phyloP scores from a whole-genome alignment of 352 stramenopile species.

The Synura sp. region DNA sequence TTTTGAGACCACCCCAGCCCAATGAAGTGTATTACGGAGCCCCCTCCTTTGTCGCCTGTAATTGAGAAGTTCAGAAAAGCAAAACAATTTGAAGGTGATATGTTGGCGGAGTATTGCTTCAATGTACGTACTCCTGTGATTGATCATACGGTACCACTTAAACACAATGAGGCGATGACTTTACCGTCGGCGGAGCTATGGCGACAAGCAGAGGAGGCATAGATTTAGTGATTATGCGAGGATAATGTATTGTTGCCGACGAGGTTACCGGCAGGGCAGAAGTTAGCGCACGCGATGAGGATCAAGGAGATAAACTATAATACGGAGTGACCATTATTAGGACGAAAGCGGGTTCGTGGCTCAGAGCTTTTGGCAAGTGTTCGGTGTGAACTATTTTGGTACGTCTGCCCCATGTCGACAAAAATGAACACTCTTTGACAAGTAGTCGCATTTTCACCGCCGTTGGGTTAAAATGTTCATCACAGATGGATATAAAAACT shows the following conservation, averaged over 20 bases:
- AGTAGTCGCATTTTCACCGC: background rate
- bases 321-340: background rate
- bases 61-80: too few species aligned
- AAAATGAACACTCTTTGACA: background rate
- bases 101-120: too few species aligned
- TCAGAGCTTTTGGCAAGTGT: background rate
- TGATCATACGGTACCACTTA: too few species aligned
- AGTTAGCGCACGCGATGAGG: background rate
- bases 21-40: too few species aligned
- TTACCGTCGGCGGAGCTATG: background rate
- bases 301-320: background rate
- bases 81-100: too few species aligned
- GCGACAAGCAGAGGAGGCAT: background rate
- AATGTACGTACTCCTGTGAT: too few species aligned
- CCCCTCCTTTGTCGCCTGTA: too few species aligned
- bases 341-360: background rate
- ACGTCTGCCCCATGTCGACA: background rate
- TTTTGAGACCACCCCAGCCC: too few species aligned
- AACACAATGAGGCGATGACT: too few species aligned
- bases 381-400: slow-evolving; percentile 5
- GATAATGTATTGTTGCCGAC: slow-evolving; percentile 8
- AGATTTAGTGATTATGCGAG: background rate
- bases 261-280: background rate
- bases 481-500: slow-evolving; percentile 5
- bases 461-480: background rate